Base-by-base conservation (phyloP, 768 basidiomycete genomes). In the Trichaptum fuscoviolaceum region DNA sequence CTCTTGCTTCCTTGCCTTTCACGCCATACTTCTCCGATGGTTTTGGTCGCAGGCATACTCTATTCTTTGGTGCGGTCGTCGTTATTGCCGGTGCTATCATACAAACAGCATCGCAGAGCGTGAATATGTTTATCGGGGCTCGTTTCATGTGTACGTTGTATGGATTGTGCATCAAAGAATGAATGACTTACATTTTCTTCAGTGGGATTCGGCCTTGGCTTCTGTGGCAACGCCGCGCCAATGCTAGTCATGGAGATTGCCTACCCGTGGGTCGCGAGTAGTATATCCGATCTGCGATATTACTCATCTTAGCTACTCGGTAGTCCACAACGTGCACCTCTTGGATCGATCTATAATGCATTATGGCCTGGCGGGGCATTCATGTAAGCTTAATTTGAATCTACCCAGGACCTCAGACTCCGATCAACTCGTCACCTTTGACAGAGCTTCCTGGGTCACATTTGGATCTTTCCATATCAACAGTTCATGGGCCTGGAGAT, bases 311-410 rank as follows among this genome's bases (percentile, higher is more conserved):
- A 27, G 18, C 15, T 62, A 66, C n/a, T n/a, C 35, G 25, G 34
- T 58, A 24, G 36, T 20, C 80, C 84, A 15, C 89, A 95, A 75
- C 92, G 93, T 70, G 89, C 87, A 18, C 87, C 87, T 35, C 77
- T 95, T 67, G 94, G 90, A 17, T 87, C 90, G 1, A 77, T 86
- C 62, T 92, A 91, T 80, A 92, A 93, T 80, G 89, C 91, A 34
- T 86, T 93, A 67, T 94, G 93, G 92, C 92, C 92, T 74, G 87
- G 89, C 18, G 93, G 93, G 66, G 82, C 91, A 65, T 91, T 93
- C 73, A 72, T 93, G 87, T 88, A 69, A 59, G 85, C 79, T 58
- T 79, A 34, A 58, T 63, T 25, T 62, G 52, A 23, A 25, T 26
- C 35, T 35, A 24, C 26, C 58, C 7, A 8, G 20, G 58, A 18